Percentiles rank a stretch among this genome's conserved stretches.
Conservation (phyloP, 306 rosid species). For the Crotalaria pallida region DNA sequence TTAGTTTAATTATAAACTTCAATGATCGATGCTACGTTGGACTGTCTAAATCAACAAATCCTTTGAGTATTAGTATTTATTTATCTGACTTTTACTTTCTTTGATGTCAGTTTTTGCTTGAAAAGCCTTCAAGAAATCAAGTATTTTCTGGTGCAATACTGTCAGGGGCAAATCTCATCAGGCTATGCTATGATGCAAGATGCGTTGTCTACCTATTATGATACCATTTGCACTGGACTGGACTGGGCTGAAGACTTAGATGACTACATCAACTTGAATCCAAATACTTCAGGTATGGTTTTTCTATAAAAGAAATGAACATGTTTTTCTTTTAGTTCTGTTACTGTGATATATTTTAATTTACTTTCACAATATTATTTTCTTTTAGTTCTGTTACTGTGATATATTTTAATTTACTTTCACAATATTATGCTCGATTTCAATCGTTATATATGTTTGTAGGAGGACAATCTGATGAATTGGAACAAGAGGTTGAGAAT, state of each 20-base stretch:
- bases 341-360: neutral
- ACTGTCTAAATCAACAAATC: neutral
- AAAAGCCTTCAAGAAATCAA: slow-evolving; percentile 44
- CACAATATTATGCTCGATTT: neutral
- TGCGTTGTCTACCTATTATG: slow-evolving; percentile 51
- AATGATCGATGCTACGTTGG: neutral
- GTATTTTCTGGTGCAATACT: slow-evolving; percentile 35
- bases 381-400: neutral
- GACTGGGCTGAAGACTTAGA: slow-evolving; percentile 40
- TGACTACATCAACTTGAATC: neutral
- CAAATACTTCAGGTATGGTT: slow-evolving; percentile 19
- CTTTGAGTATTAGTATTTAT: neutral
- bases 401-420: neutral
- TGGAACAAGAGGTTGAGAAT: slow-evolving; percentile 4
- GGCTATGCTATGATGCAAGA: slow-evolving; percentile 50
- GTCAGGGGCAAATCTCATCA: slow-evolving; percentile 22
- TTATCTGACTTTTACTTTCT: neutral
- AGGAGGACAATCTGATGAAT: neutral
- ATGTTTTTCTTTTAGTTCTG: neutral
- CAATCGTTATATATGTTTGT: neutral
- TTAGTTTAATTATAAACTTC: neutral
- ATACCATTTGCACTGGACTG: slow-evolving; percentile 56
- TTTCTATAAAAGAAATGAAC: neutral
- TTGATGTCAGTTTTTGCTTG: slow-evolving; percentile 45
- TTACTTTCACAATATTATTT: neutral